Conservation (phyloP, 768 basidiomycete genomes). For the Nevesoporus exiguus region DNA sequence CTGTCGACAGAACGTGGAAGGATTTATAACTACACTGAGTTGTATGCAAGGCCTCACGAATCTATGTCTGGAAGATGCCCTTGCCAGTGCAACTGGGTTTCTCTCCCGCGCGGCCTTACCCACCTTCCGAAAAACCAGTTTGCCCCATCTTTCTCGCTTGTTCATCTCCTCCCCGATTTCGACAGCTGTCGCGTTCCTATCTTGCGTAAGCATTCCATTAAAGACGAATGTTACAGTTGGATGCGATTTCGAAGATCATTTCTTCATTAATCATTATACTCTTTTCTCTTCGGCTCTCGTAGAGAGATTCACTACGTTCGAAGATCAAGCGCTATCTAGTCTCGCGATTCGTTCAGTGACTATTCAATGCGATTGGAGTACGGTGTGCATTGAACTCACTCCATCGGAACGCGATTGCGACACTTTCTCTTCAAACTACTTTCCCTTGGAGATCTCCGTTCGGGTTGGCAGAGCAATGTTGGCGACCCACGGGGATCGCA, state of each 20-base stretch:
- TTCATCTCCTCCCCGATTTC: background rate
- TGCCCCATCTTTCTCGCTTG: background rate
- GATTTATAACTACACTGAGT: constrained; percentile 32
- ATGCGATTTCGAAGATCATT: background rate
- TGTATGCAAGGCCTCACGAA: constrained; percentile 33
- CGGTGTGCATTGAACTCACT: background rate
- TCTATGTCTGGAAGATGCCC: constrained; percentile 32
- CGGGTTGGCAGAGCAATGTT: no score
- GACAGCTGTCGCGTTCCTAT: background rate
- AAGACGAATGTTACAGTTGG: background rate
- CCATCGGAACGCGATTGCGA: background rate
- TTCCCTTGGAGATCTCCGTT: no score
- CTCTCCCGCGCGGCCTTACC: background rate
- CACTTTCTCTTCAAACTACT: background rate
- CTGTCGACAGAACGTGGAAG: constrained; percentile 25
- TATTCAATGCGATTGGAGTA: background rate
- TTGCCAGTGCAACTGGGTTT: constrained; percentile 15
- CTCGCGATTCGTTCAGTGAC: background rate
- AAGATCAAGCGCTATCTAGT: background rate
- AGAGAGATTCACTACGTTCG: background rate
- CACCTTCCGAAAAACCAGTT: background rate
- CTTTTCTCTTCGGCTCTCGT: background rate
- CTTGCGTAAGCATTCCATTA: background rate
- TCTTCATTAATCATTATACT: background rate
- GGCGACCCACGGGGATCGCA: background rate